phyloP scores from a whole-genome alignment of 768 basidiomycete genomes.

The Amanita subjunquillea region DNA sequence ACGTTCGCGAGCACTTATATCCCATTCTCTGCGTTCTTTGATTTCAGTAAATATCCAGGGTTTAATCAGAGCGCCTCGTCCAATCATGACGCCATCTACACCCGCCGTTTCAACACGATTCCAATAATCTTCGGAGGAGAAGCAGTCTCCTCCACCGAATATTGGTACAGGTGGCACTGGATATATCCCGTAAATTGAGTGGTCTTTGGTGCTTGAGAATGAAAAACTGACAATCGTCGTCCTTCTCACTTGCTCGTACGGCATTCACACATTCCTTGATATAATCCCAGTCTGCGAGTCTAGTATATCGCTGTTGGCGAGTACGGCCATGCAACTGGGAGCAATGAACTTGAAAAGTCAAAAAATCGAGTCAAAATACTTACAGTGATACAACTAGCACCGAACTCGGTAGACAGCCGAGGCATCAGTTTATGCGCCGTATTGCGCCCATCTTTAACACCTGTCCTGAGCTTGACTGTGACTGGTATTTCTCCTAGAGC shows the following conservation, averaged over 20 bases:
- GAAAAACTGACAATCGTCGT: slow-evolving; percentile 51
- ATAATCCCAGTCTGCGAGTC: slow-evolving; percentile 91
- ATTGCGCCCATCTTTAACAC: slow-evolving; percentile 83
- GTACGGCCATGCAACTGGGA: slow-evolving; percentile 89
- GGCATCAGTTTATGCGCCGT: slow-evolving; percentile 89
- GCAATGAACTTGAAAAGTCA: not conserved
- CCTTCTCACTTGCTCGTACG: slow-evolving; percentile 59
- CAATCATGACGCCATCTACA: slow-evolving; percentile 95
- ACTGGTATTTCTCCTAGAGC: slow-evolving; percentile 88
- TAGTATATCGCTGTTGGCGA: slow-evolving; percentile 89
- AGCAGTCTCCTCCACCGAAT: slow-evolving; percentile 94
- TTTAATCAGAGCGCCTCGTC: slow-evolving; percentile 90
- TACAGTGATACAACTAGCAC: slow-evolving; percentile 34
- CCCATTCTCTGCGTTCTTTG: slow-evolving; percentile 88
- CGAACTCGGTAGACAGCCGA: slow-evolving; percentile 47
- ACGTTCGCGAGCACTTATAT: slow-evolving; percentile 78
- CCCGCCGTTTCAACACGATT: slow-evolving; percentile 64
- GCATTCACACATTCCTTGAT: slow-evolving; percentile 80
- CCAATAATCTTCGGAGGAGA: slow-evolving; percentile 81
- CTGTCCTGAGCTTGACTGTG: slow-evolving; percentile 86
- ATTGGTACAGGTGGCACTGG: slow-evolving; percentile 85
- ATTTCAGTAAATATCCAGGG: slow-evolving; percentile 96
- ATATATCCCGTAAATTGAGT: not conserved
- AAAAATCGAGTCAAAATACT: slow-evolving; percentile 6
- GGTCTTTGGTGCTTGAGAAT: not conserved